Evolutionary conservation across 345 rosid genomes (phyloP).

Genomic region (Gossypium raimondii): DNA sequence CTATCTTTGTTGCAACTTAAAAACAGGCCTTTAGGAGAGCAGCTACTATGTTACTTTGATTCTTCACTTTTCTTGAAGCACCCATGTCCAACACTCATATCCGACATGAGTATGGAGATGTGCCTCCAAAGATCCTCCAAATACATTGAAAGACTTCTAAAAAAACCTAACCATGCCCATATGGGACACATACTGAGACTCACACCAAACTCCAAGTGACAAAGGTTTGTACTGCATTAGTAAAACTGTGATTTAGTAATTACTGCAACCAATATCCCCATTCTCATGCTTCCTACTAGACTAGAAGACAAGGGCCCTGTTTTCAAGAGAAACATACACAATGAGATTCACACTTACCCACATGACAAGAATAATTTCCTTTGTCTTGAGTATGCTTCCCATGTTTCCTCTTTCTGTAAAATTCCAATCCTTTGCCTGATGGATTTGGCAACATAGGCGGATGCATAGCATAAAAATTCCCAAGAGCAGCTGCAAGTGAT

Average conservation of each 20-base stretch:
- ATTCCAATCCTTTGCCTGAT: constrained; percentile 61
- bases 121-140: neutral
- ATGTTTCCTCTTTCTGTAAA: constrained; percentile 46
- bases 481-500: constrained; percentile 81
- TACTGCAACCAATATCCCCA: neutral
- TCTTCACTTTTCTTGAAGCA: neutral
- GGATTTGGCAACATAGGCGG: constrained; percentile 90
- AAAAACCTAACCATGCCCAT: neutral
- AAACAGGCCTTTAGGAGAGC: neutral
- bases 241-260: neutral
- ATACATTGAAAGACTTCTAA: neutral
- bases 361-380: constrained; percentile 20
- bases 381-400: constrained; percentile 28
- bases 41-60: neutral
- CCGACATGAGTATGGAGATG: neutral
- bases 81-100: neutral
- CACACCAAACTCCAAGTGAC: neutral
- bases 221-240: neutral
- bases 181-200: neutral
- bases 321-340: neutral
- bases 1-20: neutral
- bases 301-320: neutral
- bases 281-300: neutral
- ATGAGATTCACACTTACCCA: constrained; percentile 34
- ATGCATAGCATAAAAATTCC: constrained; percentile 87